Conservation (phyloP, 805 yeast species). For the Yarrowia deformans region DNA sequence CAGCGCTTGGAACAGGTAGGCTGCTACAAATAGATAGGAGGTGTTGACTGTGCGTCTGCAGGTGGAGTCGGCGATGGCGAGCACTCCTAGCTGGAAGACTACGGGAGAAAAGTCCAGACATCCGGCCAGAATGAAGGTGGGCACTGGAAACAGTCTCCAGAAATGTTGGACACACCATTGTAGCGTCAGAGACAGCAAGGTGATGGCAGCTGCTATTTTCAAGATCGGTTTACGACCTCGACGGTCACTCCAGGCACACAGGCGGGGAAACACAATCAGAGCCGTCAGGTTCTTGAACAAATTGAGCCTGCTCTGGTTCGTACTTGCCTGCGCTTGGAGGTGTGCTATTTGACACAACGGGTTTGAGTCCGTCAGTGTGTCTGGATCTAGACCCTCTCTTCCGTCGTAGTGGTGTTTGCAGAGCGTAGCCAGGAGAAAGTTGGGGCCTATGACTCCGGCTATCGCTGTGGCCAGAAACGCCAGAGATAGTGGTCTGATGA, state of each 20-base stretch:
- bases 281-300: not conserved
- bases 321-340: not conserved
- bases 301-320: conserved; percentile 8
- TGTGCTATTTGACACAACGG: conserved; percentile 14
- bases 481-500: conserved; percentile 8
- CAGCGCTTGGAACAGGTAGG: not conserved
- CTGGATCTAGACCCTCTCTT: conserved; percentile 13
- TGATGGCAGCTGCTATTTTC: not conserved
- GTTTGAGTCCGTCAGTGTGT: conserved; percentile 1
- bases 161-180: conserved; percentile 12
- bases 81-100: conserved; percentile 13
- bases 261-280: not conserved
- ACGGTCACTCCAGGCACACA: conserved; percentile 18
- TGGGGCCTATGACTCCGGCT: conserved; percentile 9
- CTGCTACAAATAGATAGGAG: conserved; percentile 10
- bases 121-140: conserved; percentile 1
- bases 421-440: conserved; percentile 6
- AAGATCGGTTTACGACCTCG: conserved; percentile 9
- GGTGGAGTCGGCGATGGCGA: conserved; percentile 22
- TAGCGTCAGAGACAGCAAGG: not conserved
- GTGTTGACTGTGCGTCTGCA: conserved; percentile 27
- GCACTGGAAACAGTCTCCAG: conserved; percentile 7
- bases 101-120: conserved; percentile 10
- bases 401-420: conserved; percentile 33
- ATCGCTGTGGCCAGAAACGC: conserved; percentile 10